A percentile compares a stretch with the other conserved stretches of the same genome.
Conservation (phyloP, 2,329 filamentous ascomycete genomes). For the Ophiostoma perfectum region DNA sequence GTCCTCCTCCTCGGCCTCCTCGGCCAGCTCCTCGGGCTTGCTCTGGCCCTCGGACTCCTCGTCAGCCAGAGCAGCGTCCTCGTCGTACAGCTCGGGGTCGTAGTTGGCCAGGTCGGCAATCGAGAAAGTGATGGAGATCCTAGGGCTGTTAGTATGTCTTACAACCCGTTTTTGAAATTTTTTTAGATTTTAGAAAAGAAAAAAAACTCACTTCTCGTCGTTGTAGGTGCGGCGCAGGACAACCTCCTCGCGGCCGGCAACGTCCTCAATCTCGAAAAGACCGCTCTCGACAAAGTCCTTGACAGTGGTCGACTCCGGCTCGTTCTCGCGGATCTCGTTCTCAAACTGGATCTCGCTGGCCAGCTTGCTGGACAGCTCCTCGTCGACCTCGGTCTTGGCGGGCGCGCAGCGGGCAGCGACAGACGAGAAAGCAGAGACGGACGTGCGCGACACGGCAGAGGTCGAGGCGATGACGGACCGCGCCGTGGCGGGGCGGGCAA, state of each 20-base stretch:
- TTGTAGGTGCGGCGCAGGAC: conserved; percentile 75
- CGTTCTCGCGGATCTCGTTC: conserved; percentile 67
- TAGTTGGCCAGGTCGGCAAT: conserved; percentile 73
- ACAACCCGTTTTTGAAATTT: not conserved
- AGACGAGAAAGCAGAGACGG: conserved; percentile 44
- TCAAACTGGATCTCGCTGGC: conserved; percentile 79
- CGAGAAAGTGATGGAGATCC: conserved; percentile 68
- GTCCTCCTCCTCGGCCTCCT: conserved; percentile 50
- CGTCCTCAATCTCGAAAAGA: conserved; percentile 77
- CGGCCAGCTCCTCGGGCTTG: conserved; percentile 52
- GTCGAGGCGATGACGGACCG: conserved; percentile 35
- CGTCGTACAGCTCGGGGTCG: conserved; percentile 54
- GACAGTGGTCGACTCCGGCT: conserved; percentile 68
- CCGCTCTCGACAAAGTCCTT: conserved; percentile 85
- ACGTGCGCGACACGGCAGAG: conserved; percentile 2
- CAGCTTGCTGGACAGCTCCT: conserved; percentile 81
- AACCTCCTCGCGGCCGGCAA: conserved; percentile 80
- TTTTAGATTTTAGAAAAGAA: not conserved
- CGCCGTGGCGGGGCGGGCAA: conserved; percentile 26
- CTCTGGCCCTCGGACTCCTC: conserved; percentile 46
- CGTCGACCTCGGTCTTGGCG: conserved; percentile 52
- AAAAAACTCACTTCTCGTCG: conserved; percentile 58
- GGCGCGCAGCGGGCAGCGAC: conserved; percentile 41
- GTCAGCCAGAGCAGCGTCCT: conserved; percentile 51
- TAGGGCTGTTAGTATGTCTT: conserved; percentile 27